Evolutionary conservation across 768 basidiomycete genomes (phyloP).

Genomic region (Russula emetica): DNA sequence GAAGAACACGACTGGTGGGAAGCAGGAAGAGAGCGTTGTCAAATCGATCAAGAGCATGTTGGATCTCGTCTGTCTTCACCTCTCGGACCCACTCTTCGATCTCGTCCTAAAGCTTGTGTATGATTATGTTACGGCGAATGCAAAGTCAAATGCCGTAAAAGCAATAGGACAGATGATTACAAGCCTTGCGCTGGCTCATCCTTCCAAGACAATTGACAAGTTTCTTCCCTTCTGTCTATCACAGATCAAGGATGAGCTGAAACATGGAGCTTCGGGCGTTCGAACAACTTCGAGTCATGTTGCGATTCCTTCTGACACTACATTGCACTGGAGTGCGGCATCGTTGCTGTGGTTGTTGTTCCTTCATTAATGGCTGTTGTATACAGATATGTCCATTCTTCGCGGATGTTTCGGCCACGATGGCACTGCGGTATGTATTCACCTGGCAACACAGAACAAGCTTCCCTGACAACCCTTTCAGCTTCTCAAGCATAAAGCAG

Average conservation of each 20-base stretch:
- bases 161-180: slow-evolving; percentile 86
- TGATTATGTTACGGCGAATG: slow-evolving; percentile 85
- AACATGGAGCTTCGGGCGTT: slow-evolving; percentile 83
- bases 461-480: slow-evolving; percentile 31
- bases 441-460: not conserved
- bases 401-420: slow-evolving; percentile 79
- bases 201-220: slow-evolving; percentile 69
- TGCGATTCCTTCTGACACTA: slow-evolving; percentile 78
- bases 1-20: slow-evolving; percentile 81
- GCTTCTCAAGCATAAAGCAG: slow-evolving; percentile 66
- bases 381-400: slow-evolving; percentile 70
- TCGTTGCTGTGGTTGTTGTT: slow-evolving; percentile 29
- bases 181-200: slow-evolving; percentile 74
- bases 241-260: slow-evolving; percentile 81
- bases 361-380: slow-evolving; percentile 2
- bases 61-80: slow-evolving; percentile 77
- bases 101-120: slow-evolving; percentile 79
- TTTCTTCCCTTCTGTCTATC: slow-evolving; percentile 73
- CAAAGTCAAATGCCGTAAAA: slow-evolving; percentile 85
- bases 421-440: slow-evolving; percentile 51
- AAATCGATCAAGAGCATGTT: slow-evolving; percentile 76
- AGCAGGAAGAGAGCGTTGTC: slow-evolving; percentile 70
- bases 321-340: slow-evolving; percentile 84
- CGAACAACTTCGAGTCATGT: slow-evolving; percentile 73
- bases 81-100: slow-evolving; percentile 76